These are phyloP conservation scores for Populus tremula DNA, from an alignment of 345 rosid genomes.

Conservation along the genomic window DNA sequence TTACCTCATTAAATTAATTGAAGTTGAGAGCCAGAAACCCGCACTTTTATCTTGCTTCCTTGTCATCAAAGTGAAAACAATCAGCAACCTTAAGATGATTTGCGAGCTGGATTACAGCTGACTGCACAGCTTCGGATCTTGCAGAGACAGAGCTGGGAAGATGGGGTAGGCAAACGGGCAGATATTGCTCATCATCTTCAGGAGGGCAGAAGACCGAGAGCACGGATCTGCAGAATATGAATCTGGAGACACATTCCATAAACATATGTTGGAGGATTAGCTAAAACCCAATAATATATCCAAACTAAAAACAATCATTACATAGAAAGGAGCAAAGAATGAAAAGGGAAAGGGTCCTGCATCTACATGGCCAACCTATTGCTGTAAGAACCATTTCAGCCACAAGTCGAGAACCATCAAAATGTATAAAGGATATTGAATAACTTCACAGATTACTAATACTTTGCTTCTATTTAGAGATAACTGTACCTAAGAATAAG, in stretches of 20 bases:
- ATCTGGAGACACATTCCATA: slow-evolving; percentile 46
- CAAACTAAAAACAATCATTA: background rate
- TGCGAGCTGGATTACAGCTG: slow-evolving; percentile 55
- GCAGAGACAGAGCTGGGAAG: slow-evolving; percentile 69
- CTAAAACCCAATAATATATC: background rate
- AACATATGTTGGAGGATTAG: background rate
- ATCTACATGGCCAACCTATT: background rate
- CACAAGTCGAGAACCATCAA: background rate
- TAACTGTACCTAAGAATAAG: slow-evolving; percentile 73
- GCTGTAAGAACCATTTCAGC: background rate
- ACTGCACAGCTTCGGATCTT: slow-evolving; percentile 42
- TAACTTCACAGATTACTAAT: background rate
- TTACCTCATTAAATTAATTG: slow-evolving; percentile 1
- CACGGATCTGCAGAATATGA: slow-evolving; percentile 77
- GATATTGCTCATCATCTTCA: slow-evolving; percentile 46
- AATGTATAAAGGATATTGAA: background rate
- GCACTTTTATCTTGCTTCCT: slow-evolving; percentile 17
- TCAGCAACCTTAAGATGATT: slow-evolving; percentile 56
- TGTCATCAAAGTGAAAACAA: slow-evolving; percentile 46
- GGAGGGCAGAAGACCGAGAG: slow-evolving; percentile 45
- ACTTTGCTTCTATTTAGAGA: background rate
- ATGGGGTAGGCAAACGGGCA: slow-evolving; percentile 79
- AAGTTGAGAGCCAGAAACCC: slow-evolving; percentile 12
- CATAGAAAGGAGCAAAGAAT: background rate
- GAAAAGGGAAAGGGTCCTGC: background rate